Evolutionary conservation across 1,284 basidiomycete species (phyloP).

Genomic region (Leccinum fuscescens): DNA sequence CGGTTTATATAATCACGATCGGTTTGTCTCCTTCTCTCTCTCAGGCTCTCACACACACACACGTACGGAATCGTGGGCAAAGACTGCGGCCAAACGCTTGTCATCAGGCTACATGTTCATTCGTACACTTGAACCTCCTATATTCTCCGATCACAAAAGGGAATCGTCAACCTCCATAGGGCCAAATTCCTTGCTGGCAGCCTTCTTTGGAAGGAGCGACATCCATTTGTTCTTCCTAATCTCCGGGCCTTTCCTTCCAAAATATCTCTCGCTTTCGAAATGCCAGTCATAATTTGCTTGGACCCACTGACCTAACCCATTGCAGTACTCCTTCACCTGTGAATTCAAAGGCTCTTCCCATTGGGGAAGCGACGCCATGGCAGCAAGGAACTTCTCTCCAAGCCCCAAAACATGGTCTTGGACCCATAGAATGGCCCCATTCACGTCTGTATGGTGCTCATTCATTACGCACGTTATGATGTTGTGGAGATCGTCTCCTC

Average conservation of each 20-base stretch:
- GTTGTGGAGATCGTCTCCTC: neutral
- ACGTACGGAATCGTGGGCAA: neutral
- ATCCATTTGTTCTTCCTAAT: neutral
- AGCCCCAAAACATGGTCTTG: slow-evolving; percentile 7
- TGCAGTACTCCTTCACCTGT: neutral
- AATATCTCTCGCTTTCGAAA: neutral
- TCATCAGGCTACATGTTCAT: neutral
- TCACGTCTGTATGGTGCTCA: slow-evolving; percentile 33
- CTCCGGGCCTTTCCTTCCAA: neutral
- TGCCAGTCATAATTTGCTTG: neutral
- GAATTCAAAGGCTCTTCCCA: neutral
- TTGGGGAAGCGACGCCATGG: neutral
- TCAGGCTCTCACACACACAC: neutral
- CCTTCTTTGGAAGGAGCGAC: neutral
- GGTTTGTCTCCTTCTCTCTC: neutral
- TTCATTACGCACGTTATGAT: slow-evolving; percentile 34
- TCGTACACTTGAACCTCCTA: neutral
- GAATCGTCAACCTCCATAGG: neutral
- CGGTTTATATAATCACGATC: neutral
- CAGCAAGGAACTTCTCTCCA: neutral
- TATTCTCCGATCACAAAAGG: neutral
- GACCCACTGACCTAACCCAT: neutral
- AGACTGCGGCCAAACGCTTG: neutral
- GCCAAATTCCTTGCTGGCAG: neutral
- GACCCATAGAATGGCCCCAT: slow-evolving; percentile 38